Evolutionary conservation across 1,284 basidiomycete genomes (phyloP).

Genomic region (Pseudozyma sp.): DNA sequence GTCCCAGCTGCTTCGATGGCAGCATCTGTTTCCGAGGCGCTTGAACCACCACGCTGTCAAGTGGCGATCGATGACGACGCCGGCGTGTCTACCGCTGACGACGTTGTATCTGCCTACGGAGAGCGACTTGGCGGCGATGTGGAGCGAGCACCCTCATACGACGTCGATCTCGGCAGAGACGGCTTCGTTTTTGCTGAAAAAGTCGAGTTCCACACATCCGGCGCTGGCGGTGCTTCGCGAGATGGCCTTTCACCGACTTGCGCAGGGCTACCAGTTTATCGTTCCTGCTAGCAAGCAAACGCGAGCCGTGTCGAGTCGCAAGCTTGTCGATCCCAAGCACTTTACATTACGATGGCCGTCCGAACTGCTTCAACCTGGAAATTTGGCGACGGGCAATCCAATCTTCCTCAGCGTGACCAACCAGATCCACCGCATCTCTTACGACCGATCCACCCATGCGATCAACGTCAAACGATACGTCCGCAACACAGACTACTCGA

Average conservation of each 20-base stretch:
- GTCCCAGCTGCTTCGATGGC: slow-evolving; percentile 72
- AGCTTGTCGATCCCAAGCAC: slow-evolving; percentile 49
- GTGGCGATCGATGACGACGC: slow-evolving; percentile 80
- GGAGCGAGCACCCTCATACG: slow-evolving; percentile 67
- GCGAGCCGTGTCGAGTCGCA: slow-evolving; percentile 35
- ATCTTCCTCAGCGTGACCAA: slow-evolving; percentile 94
- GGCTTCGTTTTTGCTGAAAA: slow-evolving; percentile 65
- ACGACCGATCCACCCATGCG: slow-evolving; percentile 79
- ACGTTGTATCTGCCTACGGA: slow-evolving; percentile 74
- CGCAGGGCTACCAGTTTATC: slow-evolving; percentile 97
- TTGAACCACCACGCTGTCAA: slow-evolving; percentile 88
- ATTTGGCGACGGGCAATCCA: slow-evolving; percentile 71
- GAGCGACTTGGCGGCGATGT: slow-evolving; percentile 58
- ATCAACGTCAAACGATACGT: slow-evolving; percentile 90
- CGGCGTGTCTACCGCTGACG: slow-evolving; percentile 85
- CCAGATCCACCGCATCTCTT: slow-evolving; percentile 91
- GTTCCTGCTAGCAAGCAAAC: slow-evolving; percentile 50
- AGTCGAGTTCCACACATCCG: slow-evolving; percentile 75
- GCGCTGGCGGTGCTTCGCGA: slow-evolving; percentile 82
- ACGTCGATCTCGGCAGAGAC: slow-evolving; percentile 63
- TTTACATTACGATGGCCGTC: slow-evolving; percentile 60
- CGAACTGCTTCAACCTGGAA: slow-evolving; percentile 67
- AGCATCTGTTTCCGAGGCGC: slow-evolving; percentile 83
- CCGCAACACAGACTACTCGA: slow-evolving; percentile 76
- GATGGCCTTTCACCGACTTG: slow-evolving; percentile 90